These are phyloP conservation scores for Trametes polyzona DNA, from an alignment of 1,284 basidiomycete genomes.

Conservation along the genomic window DNA sequence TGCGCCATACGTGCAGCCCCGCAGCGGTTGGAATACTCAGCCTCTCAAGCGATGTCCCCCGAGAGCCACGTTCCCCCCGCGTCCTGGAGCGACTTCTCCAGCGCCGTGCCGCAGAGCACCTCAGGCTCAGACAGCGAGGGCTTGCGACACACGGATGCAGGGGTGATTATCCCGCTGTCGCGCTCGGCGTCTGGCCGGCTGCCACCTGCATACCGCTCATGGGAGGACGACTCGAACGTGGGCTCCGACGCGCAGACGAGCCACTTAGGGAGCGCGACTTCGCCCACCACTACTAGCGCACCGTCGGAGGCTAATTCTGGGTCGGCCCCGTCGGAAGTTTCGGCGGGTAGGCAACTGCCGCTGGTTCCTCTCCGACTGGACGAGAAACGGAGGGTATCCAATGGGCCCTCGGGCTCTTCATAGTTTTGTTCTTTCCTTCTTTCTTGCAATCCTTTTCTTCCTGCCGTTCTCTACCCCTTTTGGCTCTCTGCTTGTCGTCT, in stretches of 20 bases:
- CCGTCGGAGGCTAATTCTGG: not conserved
- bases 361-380: constrained; percentile 2
- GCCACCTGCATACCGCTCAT: constrained; percentile 23
- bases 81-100: constrained; percentile 1
- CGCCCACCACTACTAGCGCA: not conserved
- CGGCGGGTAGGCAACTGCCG: not conserved
- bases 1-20: not conserved
- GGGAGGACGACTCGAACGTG: constrained; percentile 9
- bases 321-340: not conserved
- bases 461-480: no score
- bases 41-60: not conserved
- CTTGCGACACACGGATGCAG: constrained; percentile 17
- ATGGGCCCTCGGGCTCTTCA: not conserved
- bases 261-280: not conserved
- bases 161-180: constrained; percentile 5
- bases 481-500: no score
- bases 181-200: constrained; percentile 19
- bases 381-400: not conserved
- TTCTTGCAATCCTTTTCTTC: not conserved
- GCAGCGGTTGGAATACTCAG: not conserved
- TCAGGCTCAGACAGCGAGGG: not conserved
- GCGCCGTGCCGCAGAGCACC: not conserved
- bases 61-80: not conserved
- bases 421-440: not conserved
- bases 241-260: not conserved